phyloP scores from a whole-genome alignment of 768 basidiomycete genomes.

The Lyophyllum decastes region DNA sequence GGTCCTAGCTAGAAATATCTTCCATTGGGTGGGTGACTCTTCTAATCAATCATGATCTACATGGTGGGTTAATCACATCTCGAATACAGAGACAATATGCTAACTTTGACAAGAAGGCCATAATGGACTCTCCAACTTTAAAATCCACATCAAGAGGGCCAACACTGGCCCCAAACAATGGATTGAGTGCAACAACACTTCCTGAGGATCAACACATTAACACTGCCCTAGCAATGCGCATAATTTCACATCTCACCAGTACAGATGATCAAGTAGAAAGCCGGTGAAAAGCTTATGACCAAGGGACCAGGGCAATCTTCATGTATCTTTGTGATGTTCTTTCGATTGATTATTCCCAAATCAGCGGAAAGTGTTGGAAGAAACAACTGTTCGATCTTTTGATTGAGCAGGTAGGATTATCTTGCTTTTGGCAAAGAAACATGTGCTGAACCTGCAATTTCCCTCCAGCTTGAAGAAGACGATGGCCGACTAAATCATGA shows the following conservation, averaged over 20 bases:
- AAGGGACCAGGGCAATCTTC: not conserved
- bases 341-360: constrained; percentile 1
- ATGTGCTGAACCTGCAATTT: not conserved
- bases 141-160: no score
- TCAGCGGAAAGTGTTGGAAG: constrained; percentile 10
- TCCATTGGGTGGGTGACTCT: no score
- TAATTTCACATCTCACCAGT: not conserved
- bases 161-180: not conserved
- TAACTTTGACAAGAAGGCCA: no score
- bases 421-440: not conserved
- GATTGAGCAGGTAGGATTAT: constrained; percentile 1
- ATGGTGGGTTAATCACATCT: no score
- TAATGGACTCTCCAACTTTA: no score
- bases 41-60: no score
- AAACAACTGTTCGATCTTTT: constrained; percentile 10
- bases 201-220: no score
- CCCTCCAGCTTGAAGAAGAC: not conserved
- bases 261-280: not conserved
- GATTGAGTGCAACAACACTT: no score
- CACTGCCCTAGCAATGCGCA: not conserved
- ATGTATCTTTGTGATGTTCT: constrained; percentile 9
- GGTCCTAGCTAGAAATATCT: no score
- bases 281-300: not conserved
- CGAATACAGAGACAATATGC: no score
- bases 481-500: not conserved